These are phyloP conservation scores for Chlamydomonas eustigma DNA, from an alignment of 139 green algal species.

Conservation along the genomic window DNA sequence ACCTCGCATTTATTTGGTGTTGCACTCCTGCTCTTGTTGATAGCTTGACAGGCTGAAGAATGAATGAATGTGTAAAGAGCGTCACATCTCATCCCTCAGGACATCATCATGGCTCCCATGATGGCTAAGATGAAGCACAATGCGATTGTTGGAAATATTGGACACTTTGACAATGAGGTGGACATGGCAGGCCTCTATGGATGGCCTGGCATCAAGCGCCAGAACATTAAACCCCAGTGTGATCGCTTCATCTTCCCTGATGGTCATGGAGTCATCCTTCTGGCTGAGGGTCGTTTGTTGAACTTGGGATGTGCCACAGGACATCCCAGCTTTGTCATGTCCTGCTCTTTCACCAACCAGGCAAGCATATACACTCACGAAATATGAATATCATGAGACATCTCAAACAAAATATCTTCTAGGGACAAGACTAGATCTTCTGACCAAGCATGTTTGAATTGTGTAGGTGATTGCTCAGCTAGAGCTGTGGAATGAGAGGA, in stretches of 20 bases:
- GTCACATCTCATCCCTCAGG: too few relatives aligned
- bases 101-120: slow-evolving; percentile 95
- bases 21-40: neutral
- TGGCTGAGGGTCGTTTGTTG: slow-evolving; percentile 98
- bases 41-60: too few relatives aligned
- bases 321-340: slow-evolving; percentile 99
- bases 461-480: slow-evolving; percentile 99
- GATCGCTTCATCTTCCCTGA: slow-evolving; percentile 99
- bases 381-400: too few relatives aligned
- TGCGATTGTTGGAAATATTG: slow-evolving; percentile 99
- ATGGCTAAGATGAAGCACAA: slow-evolving; percentile 99
- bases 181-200: slow-evolving; percentile 92
- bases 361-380: too few relatives aligned
- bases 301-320: slow-evolving; percentile 99
- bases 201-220: slow-evolving; percentile 89
- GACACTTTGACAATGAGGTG: slow-evolving; percentile 99
- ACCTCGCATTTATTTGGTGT: slow-evolving; percentile 7
- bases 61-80: too few relatives aligned
- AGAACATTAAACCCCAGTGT: slow-evolving; percentile 97
- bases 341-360: slow-evolving; percentile 99
- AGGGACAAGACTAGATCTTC: too few relatives aligned
- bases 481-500: slow-evolving; percentile 98
- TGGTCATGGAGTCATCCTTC: slow-evolving; percentile 94
- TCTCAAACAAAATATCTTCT: too few relatives aligned
- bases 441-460: too few relatives aligned